Evolutionary conservation across 2,329 filamentous ascomycete genomes (phyloP), one percentile per base, ranked within the genome.

Genomic region (Nigrospora sphaerica): DNA sequence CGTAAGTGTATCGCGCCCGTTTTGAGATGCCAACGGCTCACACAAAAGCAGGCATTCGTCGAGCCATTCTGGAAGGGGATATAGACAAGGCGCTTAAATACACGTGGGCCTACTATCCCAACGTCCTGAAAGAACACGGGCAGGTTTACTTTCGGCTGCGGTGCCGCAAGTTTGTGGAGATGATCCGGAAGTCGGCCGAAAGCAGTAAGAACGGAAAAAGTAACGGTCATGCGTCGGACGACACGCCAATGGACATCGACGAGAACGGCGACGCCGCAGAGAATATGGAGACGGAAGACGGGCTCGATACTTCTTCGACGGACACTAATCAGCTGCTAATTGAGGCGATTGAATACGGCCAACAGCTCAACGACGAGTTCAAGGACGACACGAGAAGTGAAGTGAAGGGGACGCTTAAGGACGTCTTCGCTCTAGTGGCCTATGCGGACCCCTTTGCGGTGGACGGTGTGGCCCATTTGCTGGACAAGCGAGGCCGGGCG

Each of bases 91-190:
- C 92, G 1, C 74, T 97, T n/a, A 86, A 90, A 62, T 78, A 85
- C 57, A 95, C 88, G 3, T 80, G 83, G 42, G 73, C 75, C 12
- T 88, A 83, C 59, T 98, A 96, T 57, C 86, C 88, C 6, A 75
- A 78, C 19, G 89, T 97, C 1, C 75, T 98, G 16, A 75, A 80
- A 40, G 79, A 88, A 18, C 89, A 95, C 58, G 81, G 88, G 46
- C 81, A 89, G 45, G 89, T 96, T 14, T 83, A 91, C 61, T 97
- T 98, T 67, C 86, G 84, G 48, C 72, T 98, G 42, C 81, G 85
- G 54, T 96, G 91, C 61, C 83, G 90, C 49, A 95, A 93, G 62
- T 96, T 97, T 63, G 85, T 97, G 50, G 93, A 98, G 65, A 92
- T 98, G 85, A 89, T 95, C 57, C 80, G 86, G 36, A 79, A 77